phyloP scores from a whole-genome alignment of 2,329 filamentous ascomycete species.

The Rugonectria rugulosa region DNA sequence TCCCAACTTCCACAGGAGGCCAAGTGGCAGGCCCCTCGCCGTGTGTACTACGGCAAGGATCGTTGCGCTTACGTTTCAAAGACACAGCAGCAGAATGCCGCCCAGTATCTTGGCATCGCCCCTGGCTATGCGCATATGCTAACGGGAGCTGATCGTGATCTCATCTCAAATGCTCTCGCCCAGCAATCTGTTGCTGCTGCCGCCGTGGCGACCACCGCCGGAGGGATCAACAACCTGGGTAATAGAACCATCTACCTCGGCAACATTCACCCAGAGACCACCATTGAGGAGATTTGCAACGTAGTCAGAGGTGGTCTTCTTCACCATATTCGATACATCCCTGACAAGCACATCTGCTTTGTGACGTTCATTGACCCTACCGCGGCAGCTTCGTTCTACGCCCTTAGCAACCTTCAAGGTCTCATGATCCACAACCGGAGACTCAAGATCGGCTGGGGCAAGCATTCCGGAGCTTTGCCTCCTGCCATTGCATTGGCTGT shows the following conservation, averaged over 20 bases:
- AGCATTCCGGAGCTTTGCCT: constrained; percentile 95
- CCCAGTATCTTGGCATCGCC: constrained; percentile 96
- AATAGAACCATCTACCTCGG: constrained; percentile 98
- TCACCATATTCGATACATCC: constrained; percentile 98
- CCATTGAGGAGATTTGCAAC: constrained; percentile 99
- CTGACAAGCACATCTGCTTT: constrained; percentile 99
- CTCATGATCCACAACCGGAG: constrained; percentile 99
- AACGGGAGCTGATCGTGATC: constrained; percentile 92
- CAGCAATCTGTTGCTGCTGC: constrained; percentile 98
- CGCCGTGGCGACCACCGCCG: constrained; percentile 94
- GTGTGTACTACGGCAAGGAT: constrained; percentile 99
- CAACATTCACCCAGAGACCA: constrained; percentile 98
- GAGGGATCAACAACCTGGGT: constrained; percentile 95
- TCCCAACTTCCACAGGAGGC: constrained; percentile 94
- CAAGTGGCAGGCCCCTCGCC: constrained; percentile 94
- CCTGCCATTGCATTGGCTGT: constrained; percentile 96
- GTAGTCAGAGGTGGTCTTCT: constrained; percentile 94
- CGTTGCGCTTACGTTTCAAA: constrained; percentile 98
- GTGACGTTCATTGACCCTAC: constrained; percentile 99
- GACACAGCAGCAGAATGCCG: constrained; percentile 98
- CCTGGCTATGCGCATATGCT: constrained; percentile 96
- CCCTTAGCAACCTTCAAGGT: constrained; percentile 94
- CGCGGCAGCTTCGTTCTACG: constrained; percentile 96
- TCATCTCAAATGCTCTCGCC: constrained; percentile 94
- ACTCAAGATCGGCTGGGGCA: constrained; percentile 98